These are phyloP conservation scores for Lenzites betulinus DNA, from an alignment of 768 basidiomycete genomes.

Conservation along the genomic window DNA sequence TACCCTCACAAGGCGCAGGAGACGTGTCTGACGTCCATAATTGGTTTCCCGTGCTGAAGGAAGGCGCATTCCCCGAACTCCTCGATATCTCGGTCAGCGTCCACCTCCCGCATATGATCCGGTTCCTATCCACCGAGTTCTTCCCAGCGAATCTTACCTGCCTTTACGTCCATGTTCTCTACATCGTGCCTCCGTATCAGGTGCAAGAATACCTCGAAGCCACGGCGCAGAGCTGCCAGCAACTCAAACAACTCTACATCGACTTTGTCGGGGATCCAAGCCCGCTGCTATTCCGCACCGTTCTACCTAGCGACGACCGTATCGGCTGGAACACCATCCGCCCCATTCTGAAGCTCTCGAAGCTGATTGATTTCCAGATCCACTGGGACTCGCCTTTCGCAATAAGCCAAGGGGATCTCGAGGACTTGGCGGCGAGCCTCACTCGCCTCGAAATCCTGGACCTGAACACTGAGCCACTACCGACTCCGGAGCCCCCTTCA, in stretches of 20 bases:
- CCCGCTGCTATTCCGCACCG: conserved; percentile 11
- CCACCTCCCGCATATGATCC: conserved; percentile 44
- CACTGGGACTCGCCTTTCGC: conserved; percentile 29
- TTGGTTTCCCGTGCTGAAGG: conserved; percentile 46
- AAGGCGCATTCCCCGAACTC: conserved; percentile 55
- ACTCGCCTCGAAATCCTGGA: too few relatives aligned
- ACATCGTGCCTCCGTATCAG: conserved; percentile 43
- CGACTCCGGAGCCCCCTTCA: conserved; percentile 7
- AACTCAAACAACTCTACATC: conserved; percentile 46
- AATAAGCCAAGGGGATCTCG: conserved; percentile 30
- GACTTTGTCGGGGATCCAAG: conserved; percentile 24
- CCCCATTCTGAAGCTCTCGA: conserved; percentile 37
- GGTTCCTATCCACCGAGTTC: conserved; percentile 46
- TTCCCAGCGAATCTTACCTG: conserved; percentile 51
- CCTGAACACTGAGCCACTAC: conserved; percentile 31
- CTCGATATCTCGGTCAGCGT: conserved; percentile 53
- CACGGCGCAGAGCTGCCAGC: conserved; percentile 49
- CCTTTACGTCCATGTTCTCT: conserved; percentile 54
- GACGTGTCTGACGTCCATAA: conserved; percentile 43
- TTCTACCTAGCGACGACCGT: conserved; percentile 21
- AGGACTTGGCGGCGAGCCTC: conserved; percentile 25
- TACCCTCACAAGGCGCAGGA: conserved; percentile 50
- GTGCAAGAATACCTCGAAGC: conserved; percentile 46
- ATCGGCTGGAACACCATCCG: conserved; percentile 40
- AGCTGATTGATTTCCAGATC: conserved; percentile 37